These are phyloP conservation scores for Penicillium nucicola DNA, from an alignment of 495 filamentous ascomycete genomes.

Conservation along the genomic window DNA sequence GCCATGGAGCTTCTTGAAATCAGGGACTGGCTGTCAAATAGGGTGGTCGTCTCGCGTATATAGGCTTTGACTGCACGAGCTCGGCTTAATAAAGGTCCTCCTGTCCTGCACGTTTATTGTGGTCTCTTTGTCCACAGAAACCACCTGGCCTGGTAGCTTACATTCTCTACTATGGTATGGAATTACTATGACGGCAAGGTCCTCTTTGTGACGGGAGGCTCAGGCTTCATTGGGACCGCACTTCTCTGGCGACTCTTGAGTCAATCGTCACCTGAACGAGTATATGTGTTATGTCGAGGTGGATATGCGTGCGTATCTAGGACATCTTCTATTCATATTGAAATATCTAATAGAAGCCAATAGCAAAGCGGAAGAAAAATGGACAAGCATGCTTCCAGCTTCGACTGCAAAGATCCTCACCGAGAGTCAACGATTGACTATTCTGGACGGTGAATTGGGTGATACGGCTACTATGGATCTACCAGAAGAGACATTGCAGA, in stretches of 20 bases:
- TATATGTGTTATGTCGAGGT: slow-evolving; percentile 25
- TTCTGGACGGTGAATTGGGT: slow-evolving; percentile 25
- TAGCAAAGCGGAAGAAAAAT: slow-evolving; percentile 26
- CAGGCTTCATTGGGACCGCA: slow-evolving; percentile 22
- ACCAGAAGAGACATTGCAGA: slow-evolving; percentile 18
- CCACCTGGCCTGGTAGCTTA: background rate
- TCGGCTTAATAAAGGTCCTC: background rate
- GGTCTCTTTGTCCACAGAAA: background rate
- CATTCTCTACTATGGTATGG: slow-evolving; percentile 21
- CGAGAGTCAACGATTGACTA: slow-evolving; percentile 13
- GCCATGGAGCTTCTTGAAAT: background rate
- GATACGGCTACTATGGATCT: slow-evolving; percentile 26
- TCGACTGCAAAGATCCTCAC: slow-evolving; percentile 7
- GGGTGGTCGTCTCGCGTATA: background rate
- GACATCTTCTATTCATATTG: background rate
- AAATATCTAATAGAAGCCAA: background rate
- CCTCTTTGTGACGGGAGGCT: slow-evolving; percentile 22
- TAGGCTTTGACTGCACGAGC: background rate
- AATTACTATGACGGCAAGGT: slow-evolving; percentile 24
- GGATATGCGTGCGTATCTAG: slow-evolving; percentile 15
- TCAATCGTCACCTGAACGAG: slow-evolving; percentile 15
- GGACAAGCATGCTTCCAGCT: slow-evolving; percentile 15
- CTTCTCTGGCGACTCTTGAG: slow-evolving; percentile 22
- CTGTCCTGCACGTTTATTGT: slow-evolving; percentile 1
- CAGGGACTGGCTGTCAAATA: background rate